A percentile compares a stretch with the other conserved stretches of the same genome.
Evolutionary conservation across 202 grass and related monocot genomes (phyloP).

Genomic region (Panicum virgatum): DNA sequence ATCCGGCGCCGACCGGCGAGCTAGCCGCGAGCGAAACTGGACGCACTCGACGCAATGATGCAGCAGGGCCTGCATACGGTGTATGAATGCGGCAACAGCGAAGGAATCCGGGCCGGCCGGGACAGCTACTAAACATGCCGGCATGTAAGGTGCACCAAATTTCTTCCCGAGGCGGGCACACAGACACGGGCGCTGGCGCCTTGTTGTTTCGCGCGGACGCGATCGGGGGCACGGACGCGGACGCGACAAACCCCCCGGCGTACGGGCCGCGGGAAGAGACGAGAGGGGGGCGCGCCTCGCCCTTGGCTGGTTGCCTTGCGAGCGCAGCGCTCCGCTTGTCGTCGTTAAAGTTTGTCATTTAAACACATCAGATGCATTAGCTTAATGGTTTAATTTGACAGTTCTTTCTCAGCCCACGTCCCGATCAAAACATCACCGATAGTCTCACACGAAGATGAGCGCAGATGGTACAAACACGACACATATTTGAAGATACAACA

Average conservation of each 20-base stretch:
- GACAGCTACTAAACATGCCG: background rate
- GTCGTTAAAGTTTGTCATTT: too few species aligned
- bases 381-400: too few species aligned
- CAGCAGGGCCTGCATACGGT: too few species aligned
- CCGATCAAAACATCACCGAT: too few species aligned
- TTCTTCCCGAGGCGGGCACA: background rate
- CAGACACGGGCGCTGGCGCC: background rate
- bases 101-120: background rate
- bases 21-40: background rate
- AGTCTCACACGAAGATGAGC: too few species aligned
- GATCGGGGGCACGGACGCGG: slow-evolving; percentile 39
- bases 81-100: background rate
- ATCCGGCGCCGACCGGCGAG: background rate
- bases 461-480: too few species aligned
- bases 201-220: slow-evolving; percentile 35
- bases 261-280: slow-evolving; percentile 40
- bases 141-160: slow-evolving; percentile 17
- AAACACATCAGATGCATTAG: too few species aligned
- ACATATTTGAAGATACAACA: too few species aligned
- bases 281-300: background rate
- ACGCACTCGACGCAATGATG: slow-evolving; percentile 19
- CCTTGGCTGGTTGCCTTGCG: background rate
- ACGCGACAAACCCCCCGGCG: slow-evolving; percentile 5
- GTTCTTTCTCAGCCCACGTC: too few species aligned
- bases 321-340: slow-evolving; percentile 38